A percentile compares a stretch with the other conserved stretches of the same genome.
These are phyloP conservation scores for Pseudogymnoascus sp. DNA, from an alignment of 2,329 filamentous ascomycete genomes.

Conservation along the genomic window DNA sequence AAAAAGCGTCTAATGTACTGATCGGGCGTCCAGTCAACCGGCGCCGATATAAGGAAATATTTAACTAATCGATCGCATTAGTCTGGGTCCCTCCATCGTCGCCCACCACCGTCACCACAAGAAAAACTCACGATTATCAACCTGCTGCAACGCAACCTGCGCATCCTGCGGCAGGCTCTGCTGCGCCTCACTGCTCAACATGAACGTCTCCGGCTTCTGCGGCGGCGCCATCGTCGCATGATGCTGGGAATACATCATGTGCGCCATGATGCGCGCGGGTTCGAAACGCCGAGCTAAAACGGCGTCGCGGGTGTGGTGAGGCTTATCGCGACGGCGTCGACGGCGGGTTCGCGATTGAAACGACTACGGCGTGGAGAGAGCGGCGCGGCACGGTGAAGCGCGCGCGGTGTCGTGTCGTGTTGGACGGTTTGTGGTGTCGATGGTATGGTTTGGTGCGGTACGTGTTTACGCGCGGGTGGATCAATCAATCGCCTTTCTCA, in stretches of 20 bases:
- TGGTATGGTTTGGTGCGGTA: conserved; percentile 13
- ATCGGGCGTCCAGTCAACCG: conserved; percentile 93
- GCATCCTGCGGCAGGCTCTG: conserved; percentile 93
- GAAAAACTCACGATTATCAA: conserved; percentile 79
- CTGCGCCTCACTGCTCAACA: conserved; percentile 94
- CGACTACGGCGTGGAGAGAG: conserved; percentile 17
- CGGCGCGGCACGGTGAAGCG: conserved; percentile 13
- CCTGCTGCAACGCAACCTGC: conserved; percentile 93
- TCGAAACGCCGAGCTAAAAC: conserved; percentile 21
- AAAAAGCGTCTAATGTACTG: conserved; percentile 96
- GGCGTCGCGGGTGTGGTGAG: conserved; percentile 10
- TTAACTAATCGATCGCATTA: conserved; percentile 56
- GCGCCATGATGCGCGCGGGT: conserved; percentile 28
- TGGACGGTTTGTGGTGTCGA: background rate
- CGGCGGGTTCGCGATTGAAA: conserved; percentile 20
- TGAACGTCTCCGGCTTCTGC: conserved; percentile 97
- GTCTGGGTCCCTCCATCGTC: background rate
- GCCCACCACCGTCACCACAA: conserved; percentile 16
- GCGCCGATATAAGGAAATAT: conserved; percentile 98
- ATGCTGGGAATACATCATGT: conserved; percentile 62
- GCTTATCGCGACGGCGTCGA: conserved; percentile 14
- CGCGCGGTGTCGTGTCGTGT: background rate
- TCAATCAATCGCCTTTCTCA: conserved; percentile 23
- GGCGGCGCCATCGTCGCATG: conserved; percentile 79
- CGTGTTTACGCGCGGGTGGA: conserved; percentile 20